Evolutionary conservation across 2,329 filamentous ascomycete genomes (phyloP).

Genomic region (Verticillium isaacii): DNA sequence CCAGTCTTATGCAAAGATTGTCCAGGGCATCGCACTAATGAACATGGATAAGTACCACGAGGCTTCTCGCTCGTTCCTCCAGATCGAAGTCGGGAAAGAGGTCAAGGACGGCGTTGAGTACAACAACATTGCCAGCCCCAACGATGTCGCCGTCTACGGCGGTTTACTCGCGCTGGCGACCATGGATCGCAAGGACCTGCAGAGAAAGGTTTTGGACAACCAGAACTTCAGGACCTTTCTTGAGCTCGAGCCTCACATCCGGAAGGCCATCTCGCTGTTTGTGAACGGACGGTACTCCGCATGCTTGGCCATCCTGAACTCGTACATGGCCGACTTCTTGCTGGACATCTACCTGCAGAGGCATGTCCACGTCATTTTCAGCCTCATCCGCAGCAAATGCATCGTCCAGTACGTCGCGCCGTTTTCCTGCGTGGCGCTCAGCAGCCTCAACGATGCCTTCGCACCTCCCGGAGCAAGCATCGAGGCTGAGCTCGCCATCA

Average conservation of each 20-base stretch:
- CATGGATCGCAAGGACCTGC: slow-evolving; percentile 75
- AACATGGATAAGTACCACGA: slow-evolving; percentile 45
- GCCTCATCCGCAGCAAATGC: slow-evolving; percentile 77
- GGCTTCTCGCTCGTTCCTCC: slow-evolving; percentile 69
- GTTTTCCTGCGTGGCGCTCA: slow-evolving; percentile 80
- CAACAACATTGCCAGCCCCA: slow-evolving; percentile 70
- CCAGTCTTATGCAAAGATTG: slow-evolving; percentile 47
- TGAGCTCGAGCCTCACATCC: slow-evolving; percentile 89
- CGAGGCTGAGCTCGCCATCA: slow-evolving; percentile 67
- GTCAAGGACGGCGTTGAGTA: slow-evolving; percentile 39
- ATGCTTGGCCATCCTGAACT: slow-evolving; percentile 77
- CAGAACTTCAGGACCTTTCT: slow-evolving; percentile 77
- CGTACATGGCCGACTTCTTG: slow-evolving; percentile 80
- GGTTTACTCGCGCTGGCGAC: slow-evolving; percentile 85
- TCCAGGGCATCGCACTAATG: slow-evolving; percentile 45
- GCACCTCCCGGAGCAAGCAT: slow-evolving; percentile 57
- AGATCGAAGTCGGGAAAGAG: slow-evolving; percentile 38
- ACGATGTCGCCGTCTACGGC: slow-evolving; percentile 90
- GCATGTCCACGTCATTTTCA: slow-evolving; percentile 67
- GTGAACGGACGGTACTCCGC: slow-evolving; percentile 84
- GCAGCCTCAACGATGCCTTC: slow-evolving; percentile 75
- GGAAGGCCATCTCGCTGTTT: slow-evolving; percentile 85
- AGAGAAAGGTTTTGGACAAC: slow-evolving; percentile 74
- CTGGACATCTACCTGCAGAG: slow-evolving; percentile 80
- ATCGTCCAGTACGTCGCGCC: slow-evolving; percentile 91